phyloP scores from a whole-genome alignment of 257 asterid species.

The Solanum pinnatisectum region DNA sequence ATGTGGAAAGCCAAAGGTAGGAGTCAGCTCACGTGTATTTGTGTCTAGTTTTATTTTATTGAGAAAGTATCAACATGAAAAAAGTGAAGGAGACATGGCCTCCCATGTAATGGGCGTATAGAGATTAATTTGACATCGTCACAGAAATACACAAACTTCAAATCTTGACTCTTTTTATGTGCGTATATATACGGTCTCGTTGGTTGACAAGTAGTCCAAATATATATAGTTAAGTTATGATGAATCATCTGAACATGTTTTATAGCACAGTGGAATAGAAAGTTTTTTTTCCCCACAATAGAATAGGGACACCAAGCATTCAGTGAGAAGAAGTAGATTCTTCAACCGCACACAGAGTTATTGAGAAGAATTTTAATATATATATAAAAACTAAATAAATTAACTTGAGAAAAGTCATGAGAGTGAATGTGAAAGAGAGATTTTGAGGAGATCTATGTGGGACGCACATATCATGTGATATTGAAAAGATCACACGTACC shows the following conservation, averaged over 20 bases:
- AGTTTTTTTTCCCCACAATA: too few species aligned
- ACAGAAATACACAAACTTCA: too few species aligned
- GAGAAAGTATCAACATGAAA: background rate
- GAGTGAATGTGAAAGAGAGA: background rate
- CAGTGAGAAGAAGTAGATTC: too few species aligned
- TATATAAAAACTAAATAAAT: too few species aligned
- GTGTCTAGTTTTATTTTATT: background rate
- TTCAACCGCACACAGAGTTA: too few species aligned
- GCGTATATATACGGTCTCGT: fast-evolving
- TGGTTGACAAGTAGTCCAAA: background rate
- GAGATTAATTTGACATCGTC: background rate
- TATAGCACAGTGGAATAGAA: too few species aligned
- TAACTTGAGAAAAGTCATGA: background rate
- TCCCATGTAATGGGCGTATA: background rate
- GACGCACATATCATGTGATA: background rate
- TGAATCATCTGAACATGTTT: too few species aligned
- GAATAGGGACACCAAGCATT: fast-evolving
- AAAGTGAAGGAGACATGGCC: background rate
- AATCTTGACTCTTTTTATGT: background rate
- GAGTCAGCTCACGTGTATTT: slow-evolving; percentile 1
- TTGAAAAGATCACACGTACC: background rate
- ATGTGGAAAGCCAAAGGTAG: background rate
- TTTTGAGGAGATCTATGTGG: background rate
- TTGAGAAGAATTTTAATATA: too few species aligned
- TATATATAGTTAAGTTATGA: too few species aligned